Evolutionary conservation across 176 grass and related monocot genomes (phyloP), one percentile per base, ranked within the genome.

Genomic region (Neostapfia colusana): DNA sequence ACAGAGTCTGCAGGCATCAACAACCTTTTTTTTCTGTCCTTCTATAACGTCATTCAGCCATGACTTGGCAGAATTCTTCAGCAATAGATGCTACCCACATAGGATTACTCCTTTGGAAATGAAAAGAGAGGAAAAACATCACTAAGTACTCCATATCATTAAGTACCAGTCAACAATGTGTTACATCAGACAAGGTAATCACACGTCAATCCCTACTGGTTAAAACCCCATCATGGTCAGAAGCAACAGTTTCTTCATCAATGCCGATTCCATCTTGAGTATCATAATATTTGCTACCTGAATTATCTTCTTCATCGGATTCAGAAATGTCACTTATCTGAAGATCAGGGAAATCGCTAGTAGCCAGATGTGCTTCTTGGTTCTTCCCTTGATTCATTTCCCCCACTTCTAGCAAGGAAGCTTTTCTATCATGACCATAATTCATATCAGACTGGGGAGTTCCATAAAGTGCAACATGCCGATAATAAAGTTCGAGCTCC

Each of bases 401-500:
- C 43, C 67, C 53, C 7, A 27, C 72, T 64, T 69, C 24, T 42
- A 57, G 38, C 3, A 73, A 70, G 75, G 54, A 79, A 79, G 37
- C 57, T 74, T 76, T 53, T 80, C 50, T 74, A 63, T 34, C 80
- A 76, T 78, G 81, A 79, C 77, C 84, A 78, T 72, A 82, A 73
- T 65, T 78, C 24, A 83, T 41, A 84, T 80, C 85, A 58, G 76
- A 70, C 57, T 88, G 83, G 80, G 89, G 85, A 45, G 85, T 81
- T 42, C 85, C 91, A 88, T 90, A 99, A 83, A 99, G 87, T 41
- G 91, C 85, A 55, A 54, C 74, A 88, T 95, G 95, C 75, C 62
- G 77, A 67, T 92, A 82, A 76, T 92, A 99, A 65, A 99, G 82
- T 74, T 95, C 89, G 4, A 95, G 87, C 23, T 99, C 91, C 62